Evolutionary conservation across 306 rosid species (phyloP), one percentile per base, ranked within the genome.

Genomic region (Prunus dulcis): DNA sequence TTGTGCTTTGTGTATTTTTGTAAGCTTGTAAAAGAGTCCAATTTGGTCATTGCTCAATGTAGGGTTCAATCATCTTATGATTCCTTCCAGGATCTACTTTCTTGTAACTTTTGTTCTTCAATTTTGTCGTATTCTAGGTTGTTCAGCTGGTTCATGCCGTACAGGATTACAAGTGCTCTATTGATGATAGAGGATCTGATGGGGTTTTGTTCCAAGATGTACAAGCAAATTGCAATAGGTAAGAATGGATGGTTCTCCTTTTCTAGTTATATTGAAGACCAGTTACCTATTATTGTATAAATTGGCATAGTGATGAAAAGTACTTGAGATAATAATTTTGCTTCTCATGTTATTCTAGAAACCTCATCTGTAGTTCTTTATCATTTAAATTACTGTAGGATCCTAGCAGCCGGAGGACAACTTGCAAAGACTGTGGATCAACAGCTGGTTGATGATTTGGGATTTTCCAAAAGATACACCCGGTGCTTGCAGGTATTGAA

Each of bases 101-200:
- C 51, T 34, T 27, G 15, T 64, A 72, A 45, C 64, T 62, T 75
- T 34, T 68, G 12, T 61, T 51, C 52, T 73, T 72, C 6, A 43
- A 52, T 38, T 23, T 46, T 65, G 46, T 73, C 13, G 7, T 50
- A 65, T 22, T 51, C 77, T 46, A 78, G 87, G 77, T 73, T 20
- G 50, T 72, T 71, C 81, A 83, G 80, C 45, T 83, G 79, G 75
- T 73, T 64, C 76, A 69, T 71, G 83, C 83, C 49, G 79, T 72
- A 51, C 77, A 73, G 51, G 56, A 75, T 11, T 80, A 69, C 72
- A 74, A 75, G 71, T 66, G 23, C 62, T 52, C 57, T 28, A 19
- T 63, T 63, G 45, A 74, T 74, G 62, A 65, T 17, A 28, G 76
- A 27, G 68, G 55, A 38, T 67, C 72, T 58, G 38, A 34, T 73